Evolutionary conservation across 176 grass and related monocot genomes (phyloP).

Genomic region (Triticum urartu): DNA sequence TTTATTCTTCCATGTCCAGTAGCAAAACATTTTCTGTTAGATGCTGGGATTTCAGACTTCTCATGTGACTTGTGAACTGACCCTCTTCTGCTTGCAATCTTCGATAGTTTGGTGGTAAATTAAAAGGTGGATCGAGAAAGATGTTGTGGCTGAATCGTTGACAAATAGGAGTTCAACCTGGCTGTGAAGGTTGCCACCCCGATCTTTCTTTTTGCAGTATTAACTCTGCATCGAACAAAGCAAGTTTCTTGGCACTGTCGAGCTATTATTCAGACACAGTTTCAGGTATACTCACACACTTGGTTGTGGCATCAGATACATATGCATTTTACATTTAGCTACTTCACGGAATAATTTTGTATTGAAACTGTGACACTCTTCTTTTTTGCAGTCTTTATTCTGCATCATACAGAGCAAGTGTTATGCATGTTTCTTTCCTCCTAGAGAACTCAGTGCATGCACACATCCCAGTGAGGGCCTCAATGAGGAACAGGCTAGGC

Average conservation of each 20-base stretch:
- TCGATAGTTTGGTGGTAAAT: background rate
- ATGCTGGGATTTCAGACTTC: background rate
- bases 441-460: background rate
- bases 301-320: background rate
- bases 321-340: background rate
- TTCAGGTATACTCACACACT: background rate
- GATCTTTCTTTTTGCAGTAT: background rate
- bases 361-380: background rate
- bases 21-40: background rate
- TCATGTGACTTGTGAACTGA: background rate
- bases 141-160: background rate
- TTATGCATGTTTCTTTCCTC: background rate
- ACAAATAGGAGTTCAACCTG: background rate
- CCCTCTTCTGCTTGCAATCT: background rate
- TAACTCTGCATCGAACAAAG: background rate
- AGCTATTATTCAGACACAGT: background rate
- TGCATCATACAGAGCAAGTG: background rate
- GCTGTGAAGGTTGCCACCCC: background rate
- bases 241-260: background rate
- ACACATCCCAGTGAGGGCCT: background rate
- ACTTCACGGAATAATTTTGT: background rate
- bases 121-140: background rate
- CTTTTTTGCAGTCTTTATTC: background rate
- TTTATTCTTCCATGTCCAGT: background rate
- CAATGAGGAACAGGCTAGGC: background rate